Conservation (phyloP, 371 early-diverging fungal genomes). For the Conidiobolus incongruus region DNA sequence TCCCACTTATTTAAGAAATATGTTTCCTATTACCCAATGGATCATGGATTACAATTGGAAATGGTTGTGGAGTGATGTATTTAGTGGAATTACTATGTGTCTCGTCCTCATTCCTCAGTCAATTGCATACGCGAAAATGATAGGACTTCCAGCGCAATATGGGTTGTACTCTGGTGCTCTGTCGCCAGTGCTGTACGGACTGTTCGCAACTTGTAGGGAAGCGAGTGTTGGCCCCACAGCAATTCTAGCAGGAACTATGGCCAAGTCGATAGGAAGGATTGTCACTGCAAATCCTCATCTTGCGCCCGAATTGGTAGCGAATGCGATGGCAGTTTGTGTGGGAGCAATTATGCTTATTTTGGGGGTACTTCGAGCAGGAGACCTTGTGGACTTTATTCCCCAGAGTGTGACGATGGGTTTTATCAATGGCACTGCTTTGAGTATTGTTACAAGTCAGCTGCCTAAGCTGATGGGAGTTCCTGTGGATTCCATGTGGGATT, state of each 20-base stretch:
- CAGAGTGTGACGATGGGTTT: slow-evolving; percentile 44
- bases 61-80: slow-evolving; percentile 56
- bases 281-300: neutral
- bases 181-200: slow-evolving; percentile 34
- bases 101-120: slow-evolving; percentile 60
- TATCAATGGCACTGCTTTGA: slow-evolving; percentile 49
- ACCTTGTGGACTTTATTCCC: slow-evolving; percentile 78
- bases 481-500: slow-evolving; percentile 18
- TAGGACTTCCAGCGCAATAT: slow-evolving; percentile 49
- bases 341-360: slow-evolving; percentile 38
- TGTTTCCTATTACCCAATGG: slow-evolving; percentile 6
- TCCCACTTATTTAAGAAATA: neutral
- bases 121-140: slow-evolving; percentile 63
- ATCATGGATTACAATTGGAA: slow-evolving; percentile 12
- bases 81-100: slow-evolving; percentile 69
- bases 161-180: slow-evolving; percentile 65
- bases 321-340: slow-evolving; percentile 28
- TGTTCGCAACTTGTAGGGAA: slow-evolving; percentile 65
- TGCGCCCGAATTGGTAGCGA: slow-evolving; percentile 5
- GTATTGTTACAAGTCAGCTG: slow-evolving; percentile 46
- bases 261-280: neutral
- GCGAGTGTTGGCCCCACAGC: slow-evolving; percentile 71
- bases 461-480: slow-evolving; percentile 49
- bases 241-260: slow-evolving; percentile 16
- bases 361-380: slow-evolving; percentile 55